Conservation (phyloP, 2,329 filamentous ascomycete genomes). For the Alternaria hordeiaustralica region DNA sequence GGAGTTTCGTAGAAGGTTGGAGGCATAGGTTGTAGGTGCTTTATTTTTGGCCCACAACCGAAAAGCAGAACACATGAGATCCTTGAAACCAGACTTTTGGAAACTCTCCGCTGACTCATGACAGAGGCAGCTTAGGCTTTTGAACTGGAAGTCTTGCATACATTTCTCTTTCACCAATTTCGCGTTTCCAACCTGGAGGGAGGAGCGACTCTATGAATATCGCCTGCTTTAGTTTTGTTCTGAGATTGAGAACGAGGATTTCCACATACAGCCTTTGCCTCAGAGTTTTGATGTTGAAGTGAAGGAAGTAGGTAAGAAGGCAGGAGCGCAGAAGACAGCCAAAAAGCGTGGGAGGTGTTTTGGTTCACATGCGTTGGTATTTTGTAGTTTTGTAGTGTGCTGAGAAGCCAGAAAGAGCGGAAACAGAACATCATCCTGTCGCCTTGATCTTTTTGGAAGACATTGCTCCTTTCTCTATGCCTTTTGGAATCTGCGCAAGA, state of each 20-base stretch:
- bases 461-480: too few species aligned
- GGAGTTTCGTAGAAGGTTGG: background rate
- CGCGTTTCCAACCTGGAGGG: background rate
- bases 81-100: background rate
- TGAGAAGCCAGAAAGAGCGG: too few species aligned
- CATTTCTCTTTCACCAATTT: accelerated
- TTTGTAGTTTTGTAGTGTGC: background rate
- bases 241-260: background rate
- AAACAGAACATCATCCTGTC: too few species aligned
- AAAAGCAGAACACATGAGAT: background rate
- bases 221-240: accelerated
- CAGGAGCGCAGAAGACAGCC: background rate
- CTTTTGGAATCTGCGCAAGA: too few species aligned
- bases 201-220: background rate
- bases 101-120: background rate
- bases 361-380: background rate
- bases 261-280: too few species aligned
- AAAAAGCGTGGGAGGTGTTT: background rate
- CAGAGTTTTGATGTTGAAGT: background rate
- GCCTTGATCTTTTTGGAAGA: too few species aligned
- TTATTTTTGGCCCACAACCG: background rate
- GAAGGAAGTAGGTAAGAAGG: background rate
- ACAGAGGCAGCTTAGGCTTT: background rate
- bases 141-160: background rate
- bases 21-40: background rate